Base-by-base conservation (phyloP, 148 eudicot genomes). In the Limonium bicolor region DNA sequence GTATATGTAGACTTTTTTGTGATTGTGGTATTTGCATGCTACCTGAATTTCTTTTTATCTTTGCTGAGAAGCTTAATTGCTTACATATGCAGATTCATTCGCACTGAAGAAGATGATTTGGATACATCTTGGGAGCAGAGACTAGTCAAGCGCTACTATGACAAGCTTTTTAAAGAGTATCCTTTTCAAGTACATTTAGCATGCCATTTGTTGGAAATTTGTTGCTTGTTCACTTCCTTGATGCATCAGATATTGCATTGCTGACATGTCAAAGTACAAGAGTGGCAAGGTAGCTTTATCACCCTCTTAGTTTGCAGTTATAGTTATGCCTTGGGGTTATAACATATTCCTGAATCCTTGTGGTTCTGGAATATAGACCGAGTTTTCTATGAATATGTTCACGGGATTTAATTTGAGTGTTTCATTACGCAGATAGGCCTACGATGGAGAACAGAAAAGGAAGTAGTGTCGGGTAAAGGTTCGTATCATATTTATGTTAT, bases 101-200 rank as follows among this genome's bases (percentile, higher is more conserved):
- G 94, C 40, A 60, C 93, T 0, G 95, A 84, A 65, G 97, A 90
- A 67, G 97, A 90, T 75, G 87, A 90, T 53, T 59, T 64, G 73
- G 63, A 70, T 63, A 64, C 73, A 24, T 75, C 97, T n/a, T 90
- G 95, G 95, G 93, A 84, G 61, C 87, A 84, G 57, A 80, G 66
- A 63, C 77, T 90, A 41, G 97, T 90, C 62, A 84, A 80, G 66
- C 97, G 97, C 30, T 84, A 90, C 71, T 80, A 90, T 62, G 79
- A 69, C 61, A 84, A 90, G 68, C 97, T 90, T 38, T 90, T 84
- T 56, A 84, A 84, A 64, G 95, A 84, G 94, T 83, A 88, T 88
- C 96, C 92, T 83, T n/a, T 79, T 44, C 42, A 50, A 51, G 36
- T 20, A 18, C 9, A 36, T 30, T 17, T 11, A 20, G 27, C 23